Conservation (phyloP, 805 yeast species). For the Teunomyces barrocoloradensis region DNA sequence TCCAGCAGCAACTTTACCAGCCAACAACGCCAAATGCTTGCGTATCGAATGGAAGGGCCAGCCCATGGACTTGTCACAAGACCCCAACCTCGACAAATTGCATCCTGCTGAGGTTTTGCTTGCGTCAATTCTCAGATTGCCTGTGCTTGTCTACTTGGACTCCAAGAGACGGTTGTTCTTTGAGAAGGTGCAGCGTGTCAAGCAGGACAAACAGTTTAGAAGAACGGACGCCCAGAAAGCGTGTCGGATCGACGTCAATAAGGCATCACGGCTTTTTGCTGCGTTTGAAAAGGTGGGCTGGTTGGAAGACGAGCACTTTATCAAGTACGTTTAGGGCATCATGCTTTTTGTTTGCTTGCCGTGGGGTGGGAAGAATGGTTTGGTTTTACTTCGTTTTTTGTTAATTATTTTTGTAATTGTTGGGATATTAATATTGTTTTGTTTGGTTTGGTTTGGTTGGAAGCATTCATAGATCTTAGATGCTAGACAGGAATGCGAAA, state of each 20-base stretch:
- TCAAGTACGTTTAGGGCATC: slow-evolving; percentile 12
- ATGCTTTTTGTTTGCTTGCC: background rate
- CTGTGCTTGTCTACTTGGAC: slow-evolving; percentile 77
- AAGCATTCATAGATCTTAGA: slow-evolving; percentile 4
- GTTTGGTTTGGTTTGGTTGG: slow-evolving; percentile 1
- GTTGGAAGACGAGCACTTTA: slow-evolving; percentile 74
- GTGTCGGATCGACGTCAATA: slow-evolving; percentile 94
- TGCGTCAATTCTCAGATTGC: slow-evolving; percentile 86
- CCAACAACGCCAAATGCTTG: slow-evolving; percentile 60
- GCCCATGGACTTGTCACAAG: slow-evolving; percentile 83
- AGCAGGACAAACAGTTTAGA: slow-evolving; percentile 74
- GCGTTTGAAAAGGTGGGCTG: slow-evolving; percentile 92
- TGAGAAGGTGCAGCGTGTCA: slow-evolving; percentile 79
- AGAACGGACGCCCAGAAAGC: slow-evolving; percentile 98
- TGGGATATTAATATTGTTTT: background rate
- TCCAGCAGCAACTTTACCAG: slow-evolving; percentile 56
- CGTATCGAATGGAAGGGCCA: slow-evolving; percentile 98
- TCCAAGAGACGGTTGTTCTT: slow-evolving; percentile 71
- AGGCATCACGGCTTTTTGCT: slow-evolving; percentile 86
- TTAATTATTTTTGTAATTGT: background rate
- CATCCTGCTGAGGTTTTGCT: slow-evolving; percentile 90
- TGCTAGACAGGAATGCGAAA: slow-evolving; percentile 1
- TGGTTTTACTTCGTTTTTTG: background rate
- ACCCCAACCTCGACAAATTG: slow-evolving; percentile 67
- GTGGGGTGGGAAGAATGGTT: background rate